Base-by-base conservation (phyloP, 768 basidiomycete genomes). In the Chalciporus pseudorubinellus region DNA sequence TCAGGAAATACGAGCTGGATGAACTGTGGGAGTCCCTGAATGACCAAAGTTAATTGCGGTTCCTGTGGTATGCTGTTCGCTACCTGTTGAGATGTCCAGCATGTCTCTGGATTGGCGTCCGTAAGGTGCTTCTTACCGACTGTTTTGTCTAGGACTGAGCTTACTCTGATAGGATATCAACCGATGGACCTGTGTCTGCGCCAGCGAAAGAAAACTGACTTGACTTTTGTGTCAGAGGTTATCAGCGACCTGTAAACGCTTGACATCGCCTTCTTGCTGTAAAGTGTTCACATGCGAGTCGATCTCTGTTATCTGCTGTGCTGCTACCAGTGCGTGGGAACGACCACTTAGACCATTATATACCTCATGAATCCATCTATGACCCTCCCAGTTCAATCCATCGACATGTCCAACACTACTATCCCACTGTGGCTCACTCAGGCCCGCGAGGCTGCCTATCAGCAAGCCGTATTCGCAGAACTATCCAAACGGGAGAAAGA, bases 71-170 rank as follows among this genome's bases (percentile, higher is more conserved):
- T 13, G 46, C 38, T 52, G 54, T 51, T 53, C 48, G 44, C 41
- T 52, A 87, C 89, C 77, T 87, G 85, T 67, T 85, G 83, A 14
- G 89, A 90, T 20, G 87, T 84, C 89, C 89, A 92, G 65, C 89
- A 92, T 8, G 89, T 92, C 64, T 89, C 89, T 48, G 83, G 80
- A 57, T 73, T 87, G 21, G 77, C 73, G 60, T 92, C 89, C 24
- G 82, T 76, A 19, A 92, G 75, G 63, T 81, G 67, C 63, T 83
- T 86, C 71, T 87, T 91, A 18, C 81, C 81, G 13, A 77, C 81
- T 4, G 83, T 78, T 66, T 86, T 90, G 65, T 90, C 85, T 13
- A 90, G 72, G 5, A 84, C 83, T 29, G 89, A 90, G 68, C 87
- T 90, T 60, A 91, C 89, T 74, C 89, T 91, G 13, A 18, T 40